Conservation (phyloP, 192 early-diverging fungal species). For the Podila horticola region DNA sequence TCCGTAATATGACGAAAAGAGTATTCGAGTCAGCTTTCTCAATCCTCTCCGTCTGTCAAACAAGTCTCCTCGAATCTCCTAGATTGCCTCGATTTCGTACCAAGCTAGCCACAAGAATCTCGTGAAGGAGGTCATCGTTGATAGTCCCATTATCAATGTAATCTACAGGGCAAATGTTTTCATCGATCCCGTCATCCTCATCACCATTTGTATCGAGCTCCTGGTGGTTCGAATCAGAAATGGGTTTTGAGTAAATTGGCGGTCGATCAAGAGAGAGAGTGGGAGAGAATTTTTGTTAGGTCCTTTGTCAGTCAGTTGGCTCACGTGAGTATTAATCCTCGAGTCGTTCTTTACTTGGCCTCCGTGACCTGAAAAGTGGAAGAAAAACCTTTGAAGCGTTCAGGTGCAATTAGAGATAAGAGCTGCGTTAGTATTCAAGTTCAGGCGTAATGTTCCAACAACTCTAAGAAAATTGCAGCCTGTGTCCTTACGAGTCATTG, state of each 20-base stretch:
- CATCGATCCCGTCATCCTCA: slow-evolving; percentile 85
- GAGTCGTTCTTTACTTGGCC: slow-evolving; percentile 39
- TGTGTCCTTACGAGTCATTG: slow-evolving; percentile 70
- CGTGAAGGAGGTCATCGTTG: slow-evolving; percentile 80
- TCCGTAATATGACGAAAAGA: slow-evolving; percentile 27
- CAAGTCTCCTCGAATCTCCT: too few relatives aligned
- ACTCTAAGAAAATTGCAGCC: not conserved
- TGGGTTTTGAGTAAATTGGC: too few relatives aligned
- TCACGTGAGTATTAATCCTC: too few relatives aligned
- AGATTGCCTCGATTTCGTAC: too few relatives aligned
- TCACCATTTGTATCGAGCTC: slow-evolving; percentile 69
- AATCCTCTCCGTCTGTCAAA: too few relatives aligned
- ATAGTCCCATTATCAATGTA: slow-evolving; percentile 68
- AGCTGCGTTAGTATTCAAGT: not conserved
- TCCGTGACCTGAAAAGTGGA: slow-evolving; percentile 87
- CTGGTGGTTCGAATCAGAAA: too few relatives aligned
- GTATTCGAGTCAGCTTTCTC: too few relatives aligned
- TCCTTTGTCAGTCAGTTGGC: too few relatives aligned
- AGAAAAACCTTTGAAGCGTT: slow-evolving; percentile 65
- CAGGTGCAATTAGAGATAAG: not conserved
- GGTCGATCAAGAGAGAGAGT: too few relatives aligned
- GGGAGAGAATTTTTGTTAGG: too few relatives aligned
- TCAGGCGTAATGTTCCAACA: not conserved
- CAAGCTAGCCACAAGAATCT: slow-evolving; percentile 65
- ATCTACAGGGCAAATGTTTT: slow-evolving; percentile 78